Conservation (phyloP, 106 monocot species). For the Triglochin maritima region DNA sequence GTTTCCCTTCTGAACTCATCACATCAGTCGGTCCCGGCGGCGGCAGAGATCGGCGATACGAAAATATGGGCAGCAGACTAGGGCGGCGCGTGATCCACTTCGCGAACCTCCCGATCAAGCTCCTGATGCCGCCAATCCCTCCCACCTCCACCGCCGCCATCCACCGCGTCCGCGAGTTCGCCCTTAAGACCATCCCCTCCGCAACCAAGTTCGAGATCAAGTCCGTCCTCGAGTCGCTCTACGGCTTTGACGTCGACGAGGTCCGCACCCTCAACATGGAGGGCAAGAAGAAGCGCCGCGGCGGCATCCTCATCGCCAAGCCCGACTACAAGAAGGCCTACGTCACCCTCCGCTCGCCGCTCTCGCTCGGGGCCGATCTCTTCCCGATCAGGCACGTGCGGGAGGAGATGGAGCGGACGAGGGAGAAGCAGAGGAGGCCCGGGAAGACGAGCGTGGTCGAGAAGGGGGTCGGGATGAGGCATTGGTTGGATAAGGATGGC, state of each 20-base stretch:
- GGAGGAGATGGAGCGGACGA: constrained; percentile 38
- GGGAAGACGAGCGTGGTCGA: constrained; percentile 28
- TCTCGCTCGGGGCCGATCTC: constrained; percentile 45
- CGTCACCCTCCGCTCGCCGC: constrained; percentile 75
- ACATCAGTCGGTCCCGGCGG: background rate
- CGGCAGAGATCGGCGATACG: background rate
- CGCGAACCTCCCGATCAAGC: constrained; percentile 88
- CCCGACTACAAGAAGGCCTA: constrained; percentile 99
- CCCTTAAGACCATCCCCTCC: constrained; percentile 89
- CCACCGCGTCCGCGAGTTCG: constrained; percentile 70
- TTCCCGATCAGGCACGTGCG: constrained; percentile 51
- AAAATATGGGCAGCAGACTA: constrained; percentile 74
- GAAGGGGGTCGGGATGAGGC: constrained; percentile 10
- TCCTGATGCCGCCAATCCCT: constrained; percentile 50
- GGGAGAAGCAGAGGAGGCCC: constrained; percentile 18
- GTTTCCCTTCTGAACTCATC: background rate
- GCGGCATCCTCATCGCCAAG: constrained; percentile 57
- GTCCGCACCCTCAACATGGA: constrained; percentile 97
- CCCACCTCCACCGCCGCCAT: constrained; percentile 19
- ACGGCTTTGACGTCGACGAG: constrained; percentile 91
- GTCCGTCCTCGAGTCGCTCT: constrained; percentile 88
- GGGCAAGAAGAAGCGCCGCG: constrained; percentile 89
- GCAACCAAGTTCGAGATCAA: constrained; percentile 98
- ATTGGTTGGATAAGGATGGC: constrained; percentile 32
- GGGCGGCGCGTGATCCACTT: constrained; percentile 91